A percentile compares a stretch with the other conserved stretches of the same genome.
These are phyloP conservation scores for Aegilops longissima DNA, from an alignment of 176 grass and related monocot species.

Conservation along the genomic window DNA sequence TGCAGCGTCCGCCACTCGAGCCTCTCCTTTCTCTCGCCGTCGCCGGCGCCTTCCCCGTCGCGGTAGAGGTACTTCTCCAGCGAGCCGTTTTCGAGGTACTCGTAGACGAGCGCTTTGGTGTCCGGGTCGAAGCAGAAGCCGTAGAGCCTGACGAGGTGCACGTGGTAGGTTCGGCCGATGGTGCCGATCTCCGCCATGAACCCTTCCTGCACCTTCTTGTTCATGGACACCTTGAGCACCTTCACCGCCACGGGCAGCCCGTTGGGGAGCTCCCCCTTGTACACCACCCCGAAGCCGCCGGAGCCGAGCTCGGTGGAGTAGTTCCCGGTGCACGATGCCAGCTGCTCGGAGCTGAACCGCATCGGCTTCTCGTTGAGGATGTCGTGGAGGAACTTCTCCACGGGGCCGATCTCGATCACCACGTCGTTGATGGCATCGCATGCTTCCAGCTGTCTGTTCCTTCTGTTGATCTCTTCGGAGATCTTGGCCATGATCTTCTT, in stretches of 20 bases:
- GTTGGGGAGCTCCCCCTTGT: constrained; percentile 50
- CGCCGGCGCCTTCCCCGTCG: background rate
- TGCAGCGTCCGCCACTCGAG: constrained; percentile 52
- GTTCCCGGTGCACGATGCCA: constrained; percentile 38
- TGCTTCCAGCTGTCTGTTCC: background rate
- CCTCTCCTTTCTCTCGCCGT: background rate
- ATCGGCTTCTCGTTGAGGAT: constrained; percentile 60
- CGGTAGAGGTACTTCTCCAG: constrained; percentile 63
- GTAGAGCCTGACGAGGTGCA: constrained; percentile 73
- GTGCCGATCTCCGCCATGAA: constrained; percentile 83
- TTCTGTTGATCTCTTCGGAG: background rate
- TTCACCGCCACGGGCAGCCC: constrained; percentile 55
- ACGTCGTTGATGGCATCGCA: background rate
- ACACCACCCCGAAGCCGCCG: constrained; percentile 71
- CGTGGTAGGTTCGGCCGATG: constrained; percentile 66
- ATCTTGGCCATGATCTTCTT: constrained; percentile 7
- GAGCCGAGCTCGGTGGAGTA: constrained; percentile 46
- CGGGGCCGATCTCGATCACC: constrained; percentile 45
- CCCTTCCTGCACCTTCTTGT: constrained; percentile 47
- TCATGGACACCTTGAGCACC: constrained; percentile 53
- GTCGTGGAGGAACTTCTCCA: constrained; percentile 51
- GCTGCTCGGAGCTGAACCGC: constrained; percentile 51
- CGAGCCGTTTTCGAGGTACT: constrained; percentile 71
- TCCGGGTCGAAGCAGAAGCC: constrained; percentile 74
- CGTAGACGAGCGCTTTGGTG: constrained; percentile 70